Base-by-base conservation (phyloP, 2,329 filamentous ascomycete species). In the Westerdykella ornata region DNA sequence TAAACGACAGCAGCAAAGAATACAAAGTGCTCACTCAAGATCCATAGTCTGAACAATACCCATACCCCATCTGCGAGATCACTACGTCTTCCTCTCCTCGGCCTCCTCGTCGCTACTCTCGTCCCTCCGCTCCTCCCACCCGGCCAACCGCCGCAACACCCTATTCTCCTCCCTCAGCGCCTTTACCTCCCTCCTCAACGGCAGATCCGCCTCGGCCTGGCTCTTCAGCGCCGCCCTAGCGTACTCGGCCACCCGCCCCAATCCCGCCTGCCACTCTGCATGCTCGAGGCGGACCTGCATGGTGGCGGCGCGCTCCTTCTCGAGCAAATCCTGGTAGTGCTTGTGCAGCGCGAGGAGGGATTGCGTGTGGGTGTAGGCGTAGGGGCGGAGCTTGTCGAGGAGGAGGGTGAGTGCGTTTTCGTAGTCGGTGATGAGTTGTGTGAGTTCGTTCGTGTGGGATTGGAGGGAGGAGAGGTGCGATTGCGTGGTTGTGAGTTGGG, bases 81-180 rank as follows among this genome's bases (percentile, higher is more conserved):
- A 16, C 26, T 26, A 17, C 13, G n/a, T 20, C 29, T 15, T 41
- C 41, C 37, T 41, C 33, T 49, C 49, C 37, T 48, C 48, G 17
- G 58, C 60, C 37, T 56, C 61, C 18, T 68, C 66, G 15, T 72
- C 70, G 7, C 69, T 68, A 20, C 68, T 67, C 19, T 59, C 62
- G 36, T 65, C 64, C 31, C 55, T 57, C 35, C 45, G 57, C 36
- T 66, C 63, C 42, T 72, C 68, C 70, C 71, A 73, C 3, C 71
- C 70, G 1, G 61, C 70, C 52, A 71, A 59, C 19, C 59, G 45
- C 37, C 72, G 62, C 49, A 75, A 49, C 20, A 72, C 59, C 33
- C 67, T 53, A 46, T 74, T 75, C 57, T 75, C 72, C 48, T 71
- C 68, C 46, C 68, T 72, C 41, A 74, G 43, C 19, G 60, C 67